These are phyloP conservation scores for Candida xiaguanensis DNA, from an alignment of 805 yeast genomes.

Conservation along the genomic window DNA sequence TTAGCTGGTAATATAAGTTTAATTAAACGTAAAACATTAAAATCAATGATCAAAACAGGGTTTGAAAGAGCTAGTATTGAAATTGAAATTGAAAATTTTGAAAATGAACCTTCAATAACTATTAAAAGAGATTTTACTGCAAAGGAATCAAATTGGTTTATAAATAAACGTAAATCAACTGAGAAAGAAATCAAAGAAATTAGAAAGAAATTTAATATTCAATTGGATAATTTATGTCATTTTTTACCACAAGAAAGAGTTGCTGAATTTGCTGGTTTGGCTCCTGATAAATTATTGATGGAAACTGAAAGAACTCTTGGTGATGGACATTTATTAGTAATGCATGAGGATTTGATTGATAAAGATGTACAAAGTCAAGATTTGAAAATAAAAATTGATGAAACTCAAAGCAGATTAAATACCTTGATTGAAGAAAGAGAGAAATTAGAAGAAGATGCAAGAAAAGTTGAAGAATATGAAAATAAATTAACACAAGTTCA, in stretches of 20 bases:
- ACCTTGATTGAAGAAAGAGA: constrained; percentile 34
- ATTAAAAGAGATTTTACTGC: constrained; percentile 46
- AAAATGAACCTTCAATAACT: constrained; percentile 31
- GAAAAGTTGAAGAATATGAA: constrained; percentile 44
- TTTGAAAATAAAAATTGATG: constrained; percentile 22
- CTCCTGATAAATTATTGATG: constrained; percentile 66
- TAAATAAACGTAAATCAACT: constrained; percentile 38
- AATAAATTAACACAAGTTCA: constrained; percentile 38
- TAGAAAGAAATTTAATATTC: constrained; percentile 60
- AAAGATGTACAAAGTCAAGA: constrained; percentile 42
- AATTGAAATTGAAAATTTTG: constrained; percentile 43
- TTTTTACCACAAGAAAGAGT: constrained; percentile 95
- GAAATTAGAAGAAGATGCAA: constrained; percentile 42
- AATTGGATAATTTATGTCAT: constrained; percentile 87
- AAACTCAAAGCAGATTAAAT: constrained; percentile 25
- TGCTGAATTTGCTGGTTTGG: constrained; percentile 80
- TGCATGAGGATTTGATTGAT: constrained; percentile 54
- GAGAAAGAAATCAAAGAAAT: constrained; percentile 46
- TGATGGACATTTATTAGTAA: constrained; percentile 49
- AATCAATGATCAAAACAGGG: constrained; percentile 74
- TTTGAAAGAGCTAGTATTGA: constrained; percentile 43
- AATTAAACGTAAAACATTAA: constrained; percentile 65
- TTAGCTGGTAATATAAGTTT: constrained; percentile 74
- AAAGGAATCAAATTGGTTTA: constrained; percentile 48
- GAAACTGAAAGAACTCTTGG: constrained; percentile 84